These are phyloP conservation scores for Jacaranda copaia DNA, from an alignment of 257 asterid species.

Conservation along the genomic window DNA sequence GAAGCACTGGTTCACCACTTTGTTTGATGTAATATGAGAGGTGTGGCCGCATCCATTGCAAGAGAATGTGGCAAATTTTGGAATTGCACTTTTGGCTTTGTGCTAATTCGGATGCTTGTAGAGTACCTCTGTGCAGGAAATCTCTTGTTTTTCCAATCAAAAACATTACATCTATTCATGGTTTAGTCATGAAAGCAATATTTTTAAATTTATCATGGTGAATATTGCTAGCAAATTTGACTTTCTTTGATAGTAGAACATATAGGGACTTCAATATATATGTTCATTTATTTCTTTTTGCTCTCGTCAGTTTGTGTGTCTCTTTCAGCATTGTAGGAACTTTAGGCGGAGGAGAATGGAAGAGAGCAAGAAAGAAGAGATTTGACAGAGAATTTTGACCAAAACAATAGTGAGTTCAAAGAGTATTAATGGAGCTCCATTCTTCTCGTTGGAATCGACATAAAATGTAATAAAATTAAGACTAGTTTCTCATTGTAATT, in stretches of 20 bases:
- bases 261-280: no score
- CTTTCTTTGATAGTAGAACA: no score
- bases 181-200: no score
- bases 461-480: constrained; percentile 15
- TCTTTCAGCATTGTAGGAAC: constrained; percentile 42
- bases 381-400: constrained; percentile 80
- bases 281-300: no score
- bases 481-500: not conserved
- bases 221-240: no score
- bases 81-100: constrained; percentile 91
- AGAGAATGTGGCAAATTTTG: constrained; percentile 86
- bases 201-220: no score
- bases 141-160: not conserved
- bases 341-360: constrained; percentile 64
- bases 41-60: constrained; percentile 76
- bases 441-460: constrained; percentile 63
- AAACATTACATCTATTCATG: not conserved
- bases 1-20: constrained; percentile 80
- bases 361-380: constrained; percentile 73
- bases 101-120: constrained; percentile 60
- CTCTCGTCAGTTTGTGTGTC: no score
- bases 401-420: constrained; percentile 84
- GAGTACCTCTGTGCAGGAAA: constrained; percentile 86
- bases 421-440: constrained; percentile 84
- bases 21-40: constrained; percentile 74